Base-by-base conservation (phyloP, 1,139 yeast species). In the Geotrichum siamense region DNA sequence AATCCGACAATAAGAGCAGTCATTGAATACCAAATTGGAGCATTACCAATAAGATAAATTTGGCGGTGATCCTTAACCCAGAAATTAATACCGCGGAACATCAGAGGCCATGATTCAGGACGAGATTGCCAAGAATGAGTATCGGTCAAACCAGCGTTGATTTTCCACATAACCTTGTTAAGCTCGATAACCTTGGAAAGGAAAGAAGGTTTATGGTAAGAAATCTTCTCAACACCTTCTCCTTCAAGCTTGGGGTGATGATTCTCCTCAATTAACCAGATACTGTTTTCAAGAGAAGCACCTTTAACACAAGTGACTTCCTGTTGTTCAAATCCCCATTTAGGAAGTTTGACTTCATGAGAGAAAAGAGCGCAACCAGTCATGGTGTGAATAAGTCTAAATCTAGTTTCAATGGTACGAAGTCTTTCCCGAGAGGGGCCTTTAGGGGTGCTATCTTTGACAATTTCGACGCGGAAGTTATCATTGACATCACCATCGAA, bases 291-390 rank as follows among this genome's bases (percentile, higher is more conserved):
- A 54, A 79, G 68, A 49, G 76, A 73, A 60, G 96, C 97, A 57
- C 79, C 85, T 41, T 77, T 70, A 41, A 96, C 93, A 65, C 96
- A 78, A 9, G 96, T 80, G 40, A 93, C 98, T 69, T 91, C 99
- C 65, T 86, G 96, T 68, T 93, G 98, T 55, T 82, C 93, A 58
- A 82, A 87, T 2, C 91, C 98, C 96, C 97, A 91, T 48, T 79
- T 81, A 48, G 98, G 98, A 55, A 91, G 76, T 64, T 84, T 85
- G 42, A 78, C 81, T 51, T 76, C 79, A 60, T 85, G 87, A 22
- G 97, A 85, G 65, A 89, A 91, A 57, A 93, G 71, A 59, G 82
- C 81, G 66, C 94, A 79, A 43, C 96, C 96, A 30, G 91, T 74
- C 80, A 84, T 77, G 41, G 93, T 87, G 61, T 93, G 98, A 63